Base-by-base conservation (phyloP, 768 basidiomycete genomes). In the Suillus spraguei region DNA sequence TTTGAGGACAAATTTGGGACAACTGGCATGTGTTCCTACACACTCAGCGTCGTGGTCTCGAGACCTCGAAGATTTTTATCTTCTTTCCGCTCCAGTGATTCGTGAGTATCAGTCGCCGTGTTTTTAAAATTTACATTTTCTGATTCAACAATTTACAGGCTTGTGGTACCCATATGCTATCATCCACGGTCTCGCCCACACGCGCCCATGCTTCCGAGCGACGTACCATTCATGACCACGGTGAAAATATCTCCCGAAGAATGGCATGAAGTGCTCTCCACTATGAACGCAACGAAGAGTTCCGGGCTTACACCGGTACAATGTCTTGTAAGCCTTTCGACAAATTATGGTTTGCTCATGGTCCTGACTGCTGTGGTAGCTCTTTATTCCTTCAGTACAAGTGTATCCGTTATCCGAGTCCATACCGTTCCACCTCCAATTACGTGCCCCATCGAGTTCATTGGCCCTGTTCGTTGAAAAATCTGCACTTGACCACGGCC, bases 351-450 rank as follows among this genome's bases (percentile, higher is more conserved):
- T 59, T 65, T 10, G 8, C 3, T 14, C 13, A 61, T 20, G 8
- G 24, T 58, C 24, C 56, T 58, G 28, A 58, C 39, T 39, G 46
- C 24, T 3, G 32, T 64, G 50, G 65, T 41, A 90, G 89, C 70
- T 89, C 14, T 86, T 90, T 70, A 76, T 89, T 20, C 89, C 89
- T 13, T 78, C 80, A 7, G 81, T 80, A 14, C 82, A 82, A 54
- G 79, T 83, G 20, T 90, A 82, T 72, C 82, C 83, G 9, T 47
- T 87, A 36, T 69, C 76, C 11, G 86, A 89, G 65, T 78, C 76
- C 20, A 87, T 90, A 10, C 87, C 87, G 8, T 86, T 90, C 71
- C 86, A 89, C 67, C 69, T 91, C 20, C 89, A 90, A 66, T 76
- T 90, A 41, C 78, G 79, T 35, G 87, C 82, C 11, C 76, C 77